Conservation (phyloP, 257 asterid species). For the Echites panduratus region DNA sequence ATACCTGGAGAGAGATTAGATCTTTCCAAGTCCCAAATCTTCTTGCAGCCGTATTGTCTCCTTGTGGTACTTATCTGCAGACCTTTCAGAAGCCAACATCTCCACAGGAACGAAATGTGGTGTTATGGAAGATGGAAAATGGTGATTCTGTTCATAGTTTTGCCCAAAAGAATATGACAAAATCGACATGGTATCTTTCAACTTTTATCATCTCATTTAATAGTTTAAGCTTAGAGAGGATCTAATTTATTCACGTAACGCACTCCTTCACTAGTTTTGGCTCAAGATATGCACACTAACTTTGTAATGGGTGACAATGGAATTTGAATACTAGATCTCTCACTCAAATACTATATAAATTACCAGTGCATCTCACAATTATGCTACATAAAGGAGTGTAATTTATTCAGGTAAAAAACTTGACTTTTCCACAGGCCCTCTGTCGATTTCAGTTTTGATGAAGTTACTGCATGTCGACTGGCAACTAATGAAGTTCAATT, state of each 20-base stretch:
- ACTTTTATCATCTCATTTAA: background rate
- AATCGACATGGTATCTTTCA: slow-evolving; percentile 60
- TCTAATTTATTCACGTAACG: background rate
- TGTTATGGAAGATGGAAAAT: slow-evolving; percentile 54
- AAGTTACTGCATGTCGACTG: slow-evolving; percentile 71
- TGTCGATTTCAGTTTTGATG: slow-evolving; percentile 61
- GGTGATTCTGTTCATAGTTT: slow-evolving; percentile 68
- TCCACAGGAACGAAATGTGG: slow-evolving; percentile 76
- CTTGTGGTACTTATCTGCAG: slow-evolving; percentile 79
- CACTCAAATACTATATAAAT: background rate
- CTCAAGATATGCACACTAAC: background rate
- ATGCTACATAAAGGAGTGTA: background rate
- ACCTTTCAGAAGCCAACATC: slow-evolving; percentile 69
- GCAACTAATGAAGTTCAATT: slow-evolving; percentile 86
- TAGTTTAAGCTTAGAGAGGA: background rate
- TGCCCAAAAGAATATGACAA: slow-evolving; percentile 78
- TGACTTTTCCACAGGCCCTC: slow-evolving; percentile 58
- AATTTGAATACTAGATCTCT: background rate
- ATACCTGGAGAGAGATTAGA: slow-evolving; percentile 51
- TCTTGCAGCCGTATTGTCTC: slow-evolving; percentile 84
- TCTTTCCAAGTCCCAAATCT: slow-evolving; percentile 55
- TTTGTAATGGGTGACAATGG: background rate
- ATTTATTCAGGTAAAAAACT: background rate
- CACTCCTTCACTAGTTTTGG: background rate
- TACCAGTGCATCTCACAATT: background rate